Base-by-base conservation (phyloP, 164 flowering plant genomes). In the Berberis vulgaris region DNA sequence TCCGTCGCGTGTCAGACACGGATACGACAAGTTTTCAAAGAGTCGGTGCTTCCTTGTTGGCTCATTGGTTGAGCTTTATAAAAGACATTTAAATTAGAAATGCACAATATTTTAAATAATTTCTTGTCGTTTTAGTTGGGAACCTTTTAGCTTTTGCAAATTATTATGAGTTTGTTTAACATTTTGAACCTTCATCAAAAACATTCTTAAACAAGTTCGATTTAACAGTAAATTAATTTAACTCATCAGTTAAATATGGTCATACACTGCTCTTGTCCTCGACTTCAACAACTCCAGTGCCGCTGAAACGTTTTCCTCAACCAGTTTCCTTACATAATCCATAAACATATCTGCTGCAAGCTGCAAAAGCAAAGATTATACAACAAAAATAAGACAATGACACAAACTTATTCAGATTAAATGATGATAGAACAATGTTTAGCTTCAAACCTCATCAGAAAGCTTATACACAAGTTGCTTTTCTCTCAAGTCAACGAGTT, bases 341-440 rank as follows among this genome's bases (percentile, higher is more conserved):
- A 78, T 80, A 62, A 91, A 82, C 85, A 91, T 75, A 9, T 91
- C 89, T 54, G 81, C 91, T 43, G 99, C 99, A 76, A 89, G 79
- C 99, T 95, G 81, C 77, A 84, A 63, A 26, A 62, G 70, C 44
- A 7, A 60, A 63, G 3, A 26, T 26, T 26, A 26, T 26, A 26
- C 26, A 26, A 26, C 26, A 26, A 1, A 52, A 26, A 3, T 10
- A 52, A 7, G 11, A 7, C 54, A 4, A 10, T 26, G 4, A 7
- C 10, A 10, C 11, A 6, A 52, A 12, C 54, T 6, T 52, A 9
- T 11, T 7, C 13, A 52, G 54, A 10, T 7, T 12, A 10, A 12
- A 52, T 5, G 54, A 52, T 7, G n/a, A 52, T 7, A 52, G 3
- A 52, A 9, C 54, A 4, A 26, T 26, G 26, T 26, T 7, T 52